Evolutionary conservation across 2,329 filamentous ascomycete species (phyloP), one percentile per base, ranked within the genome.

Genomic region (Hypocreales sp.): DNA sequence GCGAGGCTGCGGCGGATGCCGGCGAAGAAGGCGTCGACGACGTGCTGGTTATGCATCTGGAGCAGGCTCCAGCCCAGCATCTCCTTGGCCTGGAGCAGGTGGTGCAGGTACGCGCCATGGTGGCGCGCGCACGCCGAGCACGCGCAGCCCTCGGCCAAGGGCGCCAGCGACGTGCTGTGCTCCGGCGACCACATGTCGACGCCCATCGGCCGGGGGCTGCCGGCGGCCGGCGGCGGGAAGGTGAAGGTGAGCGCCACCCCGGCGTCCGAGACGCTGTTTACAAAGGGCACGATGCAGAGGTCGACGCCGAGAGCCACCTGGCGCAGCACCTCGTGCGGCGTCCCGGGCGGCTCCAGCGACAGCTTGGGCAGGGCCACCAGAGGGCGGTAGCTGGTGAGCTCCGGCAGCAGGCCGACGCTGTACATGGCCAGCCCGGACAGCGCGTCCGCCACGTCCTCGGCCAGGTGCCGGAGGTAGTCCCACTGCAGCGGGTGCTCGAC

Each of bases 51-150:
- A 55, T 98, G 90, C 4, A 93, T 66, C 49, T 95, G 87, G 7
- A 98, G 62, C 7, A 98, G 63, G 0, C 78, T 80, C 90, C 90
- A 98, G 15, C 79, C 87, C 5, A 94, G 71, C 90, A 98, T 95
- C 53, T 98, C 90, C 45, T 86, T 92, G 1, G 90, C 84, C 25
- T 72, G 65, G 5, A 98, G 68, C 1, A 95, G 64, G 50, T 98
- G 90, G 37, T 84, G 78, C 20, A 98, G 46, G 51, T 81, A 98
- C 0, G 90, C 87, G 26, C 77, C 64, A 51, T 93, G 83, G 50
- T 95, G 87, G 12, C 67, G 68, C 2, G 61, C 70, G 60, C 90
- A 98, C 14, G 83, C 62, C 49, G 92, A 87, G 61, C 90, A 98
- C 27, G 54, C 40, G 50, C 90, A 98, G 11, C 52, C 63, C 5